Base-by-base conservation (phyloP, 2,329 filamentous ascomycete genomes). In the Verticillium nonalfalfae region DNA sequence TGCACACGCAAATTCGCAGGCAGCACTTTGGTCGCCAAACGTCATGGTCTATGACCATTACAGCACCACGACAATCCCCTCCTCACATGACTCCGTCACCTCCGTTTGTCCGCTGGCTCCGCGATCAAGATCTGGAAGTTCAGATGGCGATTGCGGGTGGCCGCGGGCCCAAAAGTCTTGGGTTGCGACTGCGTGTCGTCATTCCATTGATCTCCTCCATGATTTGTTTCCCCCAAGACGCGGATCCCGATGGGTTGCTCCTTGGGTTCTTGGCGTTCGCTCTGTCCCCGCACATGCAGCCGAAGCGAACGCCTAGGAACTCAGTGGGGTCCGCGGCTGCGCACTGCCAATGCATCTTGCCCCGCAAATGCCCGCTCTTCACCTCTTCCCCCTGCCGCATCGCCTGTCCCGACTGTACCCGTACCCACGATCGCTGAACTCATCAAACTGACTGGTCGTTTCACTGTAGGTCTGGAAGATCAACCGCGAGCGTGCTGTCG, bases 401-500 rank as follows among this genome's bases (percentile, higher is more conserved):
- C 18, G 45, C 45, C 11, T 50, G 11, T 58, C 56, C 35, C 56
- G 38, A 39, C 9, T 40, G 21, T 40, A 58, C 56, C 56, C 56
- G 54, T n/a, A 3, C 54, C 15, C 33, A 26, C 56, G 14, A 58
- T 40, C 14, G 11, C 35, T 14, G 18, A 39, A 14, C 18, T 7
- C 36, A 40, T 26, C 14, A 11, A 36, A 34, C 64, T 65, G 59
- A 65, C 63, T 64, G 40, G 64, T 61, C 59, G 59, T 10, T 56
- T 45, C 26, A 60, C 62, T 39, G 59, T 70, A 99, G 95, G 94
- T 98, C 77, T 99, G 95, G 95, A 92, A 93, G 74, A 99, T 99
- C 82, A 99, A 99, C 88, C 89, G 95, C 71, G 95, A 99, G 79
- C 93, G 95, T 82, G 95, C 95, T 64, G 87, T 99, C 76, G 95